phyloP scores from a whole-genome alignment of 176 grass and related monocot genomes.

The Pontederia paniculata region DNA sequence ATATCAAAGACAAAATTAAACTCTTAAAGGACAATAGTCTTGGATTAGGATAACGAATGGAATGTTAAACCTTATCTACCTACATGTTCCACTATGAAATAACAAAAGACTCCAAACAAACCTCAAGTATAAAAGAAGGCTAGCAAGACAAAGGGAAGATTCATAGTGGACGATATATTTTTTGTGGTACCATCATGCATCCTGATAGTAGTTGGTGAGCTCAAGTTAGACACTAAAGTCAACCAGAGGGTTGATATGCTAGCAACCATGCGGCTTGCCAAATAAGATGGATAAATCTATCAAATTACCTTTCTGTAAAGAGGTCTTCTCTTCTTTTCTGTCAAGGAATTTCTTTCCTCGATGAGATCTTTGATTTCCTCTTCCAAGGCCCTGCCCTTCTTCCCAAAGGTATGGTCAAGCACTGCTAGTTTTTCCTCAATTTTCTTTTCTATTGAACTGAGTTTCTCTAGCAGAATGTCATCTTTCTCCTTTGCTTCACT shows the following conservation, averaged over 20 bases:
- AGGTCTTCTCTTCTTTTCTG: constrained; percentile 65
- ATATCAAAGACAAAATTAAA: too few species aligned
- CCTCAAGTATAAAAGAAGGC: too few species aligned
- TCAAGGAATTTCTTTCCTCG: constrained; percentile 63
- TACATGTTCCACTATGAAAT: too few species aligned
- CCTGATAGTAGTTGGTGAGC: too few species aligned
- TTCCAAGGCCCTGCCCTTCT: constrained; percentile 76
- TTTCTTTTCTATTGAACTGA: constrained; percentile 74
- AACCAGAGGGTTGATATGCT: neutral
- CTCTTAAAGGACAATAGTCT: too few species aligned
- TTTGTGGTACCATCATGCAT: too few species aligned
- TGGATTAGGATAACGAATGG: too few species aligned
- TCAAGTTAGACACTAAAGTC: too few species aligned
- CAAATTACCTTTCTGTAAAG: constrained; percentile 76
- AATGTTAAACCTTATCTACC: too few species aligned
- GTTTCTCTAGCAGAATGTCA: constrained; percentile 56
- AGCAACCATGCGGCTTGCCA: neutral
- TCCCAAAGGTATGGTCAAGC: constrained; percentile 84
- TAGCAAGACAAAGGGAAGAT: too few species aligned
- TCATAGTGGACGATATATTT: too few species aligned
- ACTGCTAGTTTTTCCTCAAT: constrained; percentile 51
- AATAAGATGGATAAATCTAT: neutral
- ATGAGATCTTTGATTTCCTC: constrained; percentile 72
- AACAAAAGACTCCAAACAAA: too few species aligned
- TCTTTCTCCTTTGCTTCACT: constrained; percentile 62